phyloP scores from a whole-genome alignment of 78 protist species.

The Cavenderia fasciculata region DNA sequence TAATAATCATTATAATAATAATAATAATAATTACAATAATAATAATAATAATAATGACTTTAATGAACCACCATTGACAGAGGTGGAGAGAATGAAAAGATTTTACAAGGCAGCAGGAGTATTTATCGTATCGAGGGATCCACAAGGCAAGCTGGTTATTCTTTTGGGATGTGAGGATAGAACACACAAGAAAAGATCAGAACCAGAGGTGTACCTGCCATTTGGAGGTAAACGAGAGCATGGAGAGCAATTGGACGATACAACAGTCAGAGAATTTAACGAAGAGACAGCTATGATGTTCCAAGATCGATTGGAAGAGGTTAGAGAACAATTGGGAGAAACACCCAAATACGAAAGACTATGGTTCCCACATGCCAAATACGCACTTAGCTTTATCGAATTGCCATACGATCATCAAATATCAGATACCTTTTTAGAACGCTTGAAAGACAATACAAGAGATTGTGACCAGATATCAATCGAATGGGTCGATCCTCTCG shows the following conservation, averaged over 20 bases:
- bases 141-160: neutral
- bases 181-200: neutral
- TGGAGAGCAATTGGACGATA: constrained; percentile 1
- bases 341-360: constrained; percentile 40
- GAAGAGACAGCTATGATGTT: constrained; percentile 39
- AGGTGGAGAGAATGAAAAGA: too few relatives aligned
- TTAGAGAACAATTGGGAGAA: neutral
- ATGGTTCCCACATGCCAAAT: constrained; percentile 62
- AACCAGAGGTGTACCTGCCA: constrained; percentile 18
- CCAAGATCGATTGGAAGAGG: neutral
- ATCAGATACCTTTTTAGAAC: neutral
- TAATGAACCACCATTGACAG: too few relatives aligned
- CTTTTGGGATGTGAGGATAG: constrained; percentile 54
- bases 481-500: too few relatives aligned
- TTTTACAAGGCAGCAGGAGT: constrained; percentile 63
- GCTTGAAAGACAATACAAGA: too few relatives aligned
- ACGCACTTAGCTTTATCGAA: constrained; percentile 1
- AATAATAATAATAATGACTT: too few relatives aligned
- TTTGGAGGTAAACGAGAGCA: constrained; percentile 47
- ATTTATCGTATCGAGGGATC: neutral
- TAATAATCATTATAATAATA: too few relatives aligned
- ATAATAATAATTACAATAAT: too few relatives aligned
- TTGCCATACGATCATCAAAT: neutral
- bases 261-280: constrained; percentile 48
- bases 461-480: too few relatives aligned